Conservation (phyloP, 2,329 filamentous ascomycete genomes). For the Exophiala lecanii-corni region DNA sequence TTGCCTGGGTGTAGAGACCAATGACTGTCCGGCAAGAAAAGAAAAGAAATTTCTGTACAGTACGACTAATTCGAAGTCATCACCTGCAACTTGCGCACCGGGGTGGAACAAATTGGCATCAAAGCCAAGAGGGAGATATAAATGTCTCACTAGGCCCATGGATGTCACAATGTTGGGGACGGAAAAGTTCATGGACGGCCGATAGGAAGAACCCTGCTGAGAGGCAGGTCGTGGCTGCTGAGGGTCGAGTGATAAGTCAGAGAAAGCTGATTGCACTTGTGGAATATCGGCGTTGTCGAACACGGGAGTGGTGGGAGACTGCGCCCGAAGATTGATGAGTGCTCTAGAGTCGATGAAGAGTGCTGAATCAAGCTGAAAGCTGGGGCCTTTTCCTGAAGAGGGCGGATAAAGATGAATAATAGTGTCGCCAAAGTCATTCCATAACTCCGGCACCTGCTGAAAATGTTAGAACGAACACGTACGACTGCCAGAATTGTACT, state of each 20-base stretch:
- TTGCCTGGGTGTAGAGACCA: constrained; percentile 54
- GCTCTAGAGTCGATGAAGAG: constrained; percentile 51
- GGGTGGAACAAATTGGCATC: constrained; percentile 45
- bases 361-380: constrained; percentile 58
- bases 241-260: constrained; percentile 28
- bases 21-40: constrained; percentile 57
- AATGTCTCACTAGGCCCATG: constrained; percentile 19
- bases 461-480: not conserved
- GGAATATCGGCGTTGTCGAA: constrained; percentile 20
- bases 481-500: constrained; percentile 14
- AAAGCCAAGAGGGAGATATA: constrained; percentile 56
- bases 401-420: constrained; percentile 59
- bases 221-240: constrained; percentile 30
- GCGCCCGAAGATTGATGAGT: constrained; percentile 16
- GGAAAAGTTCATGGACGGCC: constrained; percentile 22
- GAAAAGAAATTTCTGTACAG: constrained; percentile 61
- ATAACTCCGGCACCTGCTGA: constrained; percentile 52
- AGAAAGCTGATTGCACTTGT: constrained; percentile 32
- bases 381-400: constrained; percentile 52
- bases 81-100: constrained; percentile 32
- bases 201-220: constrained; percentile 28
- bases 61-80: constrained; percentile 55
- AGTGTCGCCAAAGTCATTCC: constrained; percentile 60
- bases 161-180: constrained; percentile 11
- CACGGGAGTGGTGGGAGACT: constrained; percentile 14